Percentiles rank a stretch among this genome's conserved stretches.
phyloP scores from a whole-genome alignment of 116 monocot species.

The Dioscorea cayenensis region DNA sequence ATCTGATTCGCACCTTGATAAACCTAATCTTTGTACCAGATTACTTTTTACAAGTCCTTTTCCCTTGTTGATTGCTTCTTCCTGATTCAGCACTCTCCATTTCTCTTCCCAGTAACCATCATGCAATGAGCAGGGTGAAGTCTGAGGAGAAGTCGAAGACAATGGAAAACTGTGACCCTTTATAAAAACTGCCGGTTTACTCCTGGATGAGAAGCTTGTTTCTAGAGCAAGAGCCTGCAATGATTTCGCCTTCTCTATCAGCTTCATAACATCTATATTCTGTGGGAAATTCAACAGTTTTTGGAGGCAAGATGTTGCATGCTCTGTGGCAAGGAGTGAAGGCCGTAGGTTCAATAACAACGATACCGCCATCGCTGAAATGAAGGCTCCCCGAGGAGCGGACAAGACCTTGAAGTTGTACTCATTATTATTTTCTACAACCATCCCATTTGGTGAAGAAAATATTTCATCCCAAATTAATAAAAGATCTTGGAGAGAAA shows the following conservation, averaged over 20 bases:
- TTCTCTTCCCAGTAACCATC: constrained; percentile 94
- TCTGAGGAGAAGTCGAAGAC: constrained; percentile 19
- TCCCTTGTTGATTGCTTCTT: constrained; percentile 18
- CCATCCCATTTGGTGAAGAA: constrained; percentile 34
- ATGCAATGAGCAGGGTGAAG: constrained; percentile 23
- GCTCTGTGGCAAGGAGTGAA: constrained; percentile 75
- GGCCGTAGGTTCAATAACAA: constrained; percentile 85
- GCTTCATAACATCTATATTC: constrained; percentile 46
- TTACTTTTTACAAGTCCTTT: neutral
- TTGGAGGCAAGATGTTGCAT: constrained; percentile 70
- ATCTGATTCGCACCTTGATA: constrained; percentile 50
- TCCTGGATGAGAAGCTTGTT: constrained; percentile 17
- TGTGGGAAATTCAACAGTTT: constrained; percentile 84
- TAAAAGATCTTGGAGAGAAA: constrained; percentile 65
- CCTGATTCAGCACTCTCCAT: constrained; percentile 69
- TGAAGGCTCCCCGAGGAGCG: constrained; percentile 77
- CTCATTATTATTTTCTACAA: constrained; percentile 26
- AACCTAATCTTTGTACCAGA: constrained; percentile 16
- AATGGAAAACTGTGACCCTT: constrained; percentile 30
- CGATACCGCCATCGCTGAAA: constrained; percentile 70
- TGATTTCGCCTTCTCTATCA: constrained; percentile 76
- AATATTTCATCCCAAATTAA: constrained; percentile 83
- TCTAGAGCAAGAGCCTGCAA: constrained; percentile 55
- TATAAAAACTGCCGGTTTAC: constrained; percentile 2
- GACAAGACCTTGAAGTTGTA: constrained; percentile 59